Base-by-base conservation (phyloP, 2,329 filamentous ascomycete species). In the Anthostomella pinea region DNA sequence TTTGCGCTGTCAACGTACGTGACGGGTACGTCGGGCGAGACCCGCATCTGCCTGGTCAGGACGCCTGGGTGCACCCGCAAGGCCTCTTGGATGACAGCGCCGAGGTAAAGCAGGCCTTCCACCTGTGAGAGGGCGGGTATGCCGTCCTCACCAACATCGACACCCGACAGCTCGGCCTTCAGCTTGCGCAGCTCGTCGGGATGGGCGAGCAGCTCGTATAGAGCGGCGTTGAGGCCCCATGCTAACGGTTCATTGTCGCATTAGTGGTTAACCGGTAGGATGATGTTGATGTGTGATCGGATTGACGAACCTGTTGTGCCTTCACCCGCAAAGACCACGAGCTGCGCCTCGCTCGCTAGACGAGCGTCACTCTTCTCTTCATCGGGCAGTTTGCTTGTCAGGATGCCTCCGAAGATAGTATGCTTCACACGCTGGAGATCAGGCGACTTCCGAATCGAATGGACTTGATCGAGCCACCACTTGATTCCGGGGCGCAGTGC, bases 11-110 rank as follows among this genome's bases (percentile, higher is more conserved):
- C 46, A 3, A 35, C 32, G 32, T 60, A 64, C 3, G 44, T 25
- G 5, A 64, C 30, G 1, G 52, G 37, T 2, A 36, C 45, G 11
- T 58, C 49, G 3, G 58, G 55, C 2, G 47, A 59, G 35, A 50
- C 57, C 38, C 48, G 65, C 43, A 19, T 47, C 48, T 47, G 58
- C 19, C 49, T 50, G 41, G 8, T 46, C 38, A 55, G 38, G 1
- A 66, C 54, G 1, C 63, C 65, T n/a, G 59, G 62, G 11, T 62
- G 62, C 3, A 70, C 33, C 6, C 68, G 61, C 0, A 70, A 23
- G 0, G 45, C 48, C 35, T 66, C 62, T 3, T 57, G 48, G 18
- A 66, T 52, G 5, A 59, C 42, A 2, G 61, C 63, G 3, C 43
- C 41, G 11, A 68, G 51, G 33, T 56, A 63, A 0, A 58, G 53